Conservation (phyloP, 129 eudicot genomes). For the Helianthus annuus region HanXRQr2.0-SUNRISE NC_035446.2:138192683-138193182, state of each 20-base stretch:
- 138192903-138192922: constrained; percentile 52
- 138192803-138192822: constrained; percentile 41
- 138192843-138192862: constrained; percentile 54
- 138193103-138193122: constrained; percentile 47
- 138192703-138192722: constrained; percentile 58
- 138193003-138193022: constrained; percentile 59
- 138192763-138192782: constrained; percentile 47
- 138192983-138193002: constrained; percentile 24
- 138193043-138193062: constrained; percentile 71
- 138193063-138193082: constrained; percentile 72
- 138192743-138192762: constrained; percentile 37
- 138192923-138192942: constrained; percentile 42
- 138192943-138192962: constrained; percentile 35
- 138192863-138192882: constrained; percentile 59
- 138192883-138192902: constrained; percentile 52
- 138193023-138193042: constrained; percentile 73
- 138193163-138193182: constrained; percentile 50
- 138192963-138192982: constrained; percentile 20
- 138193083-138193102: constrained; percentile 64
- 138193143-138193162: constrained; percentile 43
- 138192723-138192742: constrained; percentile 61
- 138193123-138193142: constrained; percentile 54
- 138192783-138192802: constrained; percentile 31
- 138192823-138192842: constrained; percentile 36
- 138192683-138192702: constrained; percentile 50